Conservation (phyloP, 345 rosid species). For the Heritiera littoralis region DNA sequence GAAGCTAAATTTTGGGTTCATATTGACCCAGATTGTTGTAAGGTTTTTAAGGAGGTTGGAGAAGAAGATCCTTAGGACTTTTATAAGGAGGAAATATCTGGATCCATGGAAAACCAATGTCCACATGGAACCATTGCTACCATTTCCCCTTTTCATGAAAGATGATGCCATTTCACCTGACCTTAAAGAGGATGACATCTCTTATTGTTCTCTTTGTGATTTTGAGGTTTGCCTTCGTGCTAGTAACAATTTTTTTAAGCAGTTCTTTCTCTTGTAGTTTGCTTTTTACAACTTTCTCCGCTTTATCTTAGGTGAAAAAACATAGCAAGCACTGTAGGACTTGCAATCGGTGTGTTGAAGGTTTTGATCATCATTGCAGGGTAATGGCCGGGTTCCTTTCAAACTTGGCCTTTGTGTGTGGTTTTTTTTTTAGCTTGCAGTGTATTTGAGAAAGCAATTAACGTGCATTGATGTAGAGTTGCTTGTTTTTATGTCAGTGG, state of each 20-base stretch:
- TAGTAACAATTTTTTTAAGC: not conserved
- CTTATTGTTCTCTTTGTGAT: conserved; percentile 83
- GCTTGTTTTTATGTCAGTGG: conserved; percentile 62
- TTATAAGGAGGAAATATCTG: conserved; percentile 75
- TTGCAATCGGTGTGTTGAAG: conserved; percentile 94
- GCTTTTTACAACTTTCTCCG: conserved; percentile 2
- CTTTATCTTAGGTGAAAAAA: conserved; percentile 65
- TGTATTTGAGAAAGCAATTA: conserved; percentile 11
- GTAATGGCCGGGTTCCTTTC: conserved; percentile 36
- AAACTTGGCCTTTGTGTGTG: not conserved
- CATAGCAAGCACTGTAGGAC: conserved; percentile 96
- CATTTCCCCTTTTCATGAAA: conserved; percentile 78
- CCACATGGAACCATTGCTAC: conserved; percentile 80
- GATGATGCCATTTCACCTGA: conserved; percentile 81
- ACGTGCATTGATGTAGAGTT: conserved; percentile 9
- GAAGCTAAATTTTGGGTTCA: conserved; percentile 69
- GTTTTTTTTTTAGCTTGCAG: not conserved
- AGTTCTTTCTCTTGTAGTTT: not conserved
- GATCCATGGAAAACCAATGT: conserved; percentile 67
- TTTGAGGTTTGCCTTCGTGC: conserved; percentile 59
- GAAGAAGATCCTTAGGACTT: conserved; percentile 74
- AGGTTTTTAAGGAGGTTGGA: conserved; percentile 84
- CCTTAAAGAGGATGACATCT: conserved; percentile 69
- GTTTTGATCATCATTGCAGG: conserved; percentile 99
- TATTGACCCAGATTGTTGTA: conserved; percentile 68